Base-by-base conservation (phyloP, 2,329 filamentous ascomycete species). In the Huntiella bhutanensis region DNA sequence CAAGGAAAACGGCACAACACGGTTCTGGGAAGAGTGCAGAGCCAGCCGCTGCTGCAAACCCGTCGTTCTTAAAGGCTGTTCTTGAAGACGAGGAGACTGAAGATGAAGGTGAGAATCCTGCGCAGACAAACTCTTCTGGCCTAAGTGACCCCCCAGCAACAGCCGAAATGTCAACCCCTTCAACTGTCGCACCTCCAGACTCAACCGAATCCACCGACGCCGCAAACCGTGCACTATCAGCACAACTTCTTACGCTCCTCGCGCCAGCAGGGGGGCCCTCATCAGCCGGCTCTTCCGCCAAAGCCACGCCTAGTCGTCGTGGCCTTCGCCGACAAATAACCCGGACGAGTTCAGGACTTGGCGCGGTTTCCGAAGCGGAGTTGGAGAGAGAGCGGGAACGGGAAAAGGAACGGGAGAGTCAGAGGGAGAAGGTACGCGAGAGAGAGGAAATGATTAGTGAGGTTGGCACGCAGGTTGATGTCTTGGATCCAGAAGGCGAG, bases 401-500 rank as follows among this genome's bases (percentile, higher is more conserved):
- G 39, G 10, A 28, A 12, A 41, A 33, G n/a, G 7, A 10, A 5
- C 32, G 28, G 13, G 12, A 15, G 12, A 13, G 32, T 40, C 38
- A 40, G 8, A 12, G 12, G n/a, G 43, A 33, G 11, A 13, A 28
- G 6, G 40, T 12, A 28, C 17, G 51, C 28, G 53, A 53, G 10
- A 51, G 49, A 5, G 54, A 54, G n/a, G 54, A 56, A 10, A 57
- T 57, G 37, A 45, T 46, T 22, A 54, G 56, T 5, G 68, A 65
- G 5, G 62, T 64, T 0, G 59, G 65, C 2, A 74, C 71, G 5
- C 71, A 76, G 56, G 58, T 76, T 3, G 64, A 64, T 49, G 75
- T 75, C 48, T 61, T 65, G 4, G 68, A 73, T 48, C 65, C 68
- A 0, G 64, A 69, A 13, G 69, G 68, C 2, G 58, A 62, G 51